phyloP scores from a whole-genome alignment of 2,329 filamentous ascomycete genomes.

The Dactylellina parvicollis region DNA sequence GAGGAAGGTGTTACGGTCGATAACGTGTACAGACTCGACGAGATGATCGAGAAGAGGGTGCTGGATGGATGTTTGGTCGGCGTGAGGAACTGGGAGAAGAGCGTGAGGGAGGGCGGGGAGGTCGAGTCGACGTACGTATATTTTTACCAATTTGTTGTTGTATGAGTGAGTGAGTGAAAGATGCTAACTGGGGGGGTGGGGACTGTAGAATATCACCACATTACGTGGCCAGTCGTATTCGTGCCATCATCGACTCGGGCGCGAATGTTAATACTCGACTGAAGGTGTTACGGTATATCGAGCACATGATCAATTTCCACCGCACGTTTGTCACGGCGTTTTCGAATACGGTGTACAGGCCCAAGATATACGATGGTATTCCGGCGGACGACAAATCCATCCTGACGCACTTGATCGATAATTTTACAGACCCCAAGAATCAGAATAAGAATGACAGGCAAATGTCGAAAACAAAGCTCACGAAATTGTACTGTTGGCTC shows the following conservation, averaged over 20 bases:
- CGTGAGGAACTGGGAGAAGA: constrained; percentile 39
- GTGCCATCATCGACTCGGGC: constrained; percentile 40
- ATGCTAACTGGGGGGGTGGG: background rate
- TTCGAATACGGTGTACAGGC: constrained; percentile 25
- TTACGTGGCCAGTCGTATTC: constrained; percentile 43
- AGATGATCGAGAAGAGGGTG: constrained; percentile 47
- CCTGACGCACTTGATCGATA: constrained; percentile 26
- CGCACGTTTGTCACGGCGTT: constrained; percentile 22
- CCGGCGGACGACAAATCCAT: constrained; percentile 47
- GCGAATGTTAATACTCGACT: constrained; percentile 32
- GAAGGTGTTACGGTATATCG: constrained; percentile 41
- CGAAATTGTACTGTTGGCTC: constrained; percentile 48
- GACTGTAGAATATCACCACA: constrained; percentile 45
- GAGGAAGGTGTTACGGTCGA: constrained; percentile 41
- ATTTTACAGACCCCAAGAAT: constrained; percentile 40
- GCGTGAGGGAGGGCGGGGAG: constrained; percentile 29
- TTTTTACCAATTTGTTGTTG: background rate
- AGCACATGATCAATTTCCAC: constrained; percentile 53
- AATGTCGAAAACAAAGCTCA: constrained; percentile 36
- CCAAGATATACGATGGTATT: constrained; percentile 35
- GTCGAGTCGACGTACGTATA: constrained; percentile 37
- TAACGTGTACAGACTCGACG: constrained; percentile 39
- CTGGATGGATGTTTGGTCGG: constrained; percentile 33
- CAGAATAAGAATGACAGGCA: constrained; percentile 49
- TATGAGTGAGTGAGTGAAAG: background rate